Base-by-base conservation (phyloP, 2,329 filamentous ascomycete genomes). In the Talaromyces albobiverticillius region DNA sequence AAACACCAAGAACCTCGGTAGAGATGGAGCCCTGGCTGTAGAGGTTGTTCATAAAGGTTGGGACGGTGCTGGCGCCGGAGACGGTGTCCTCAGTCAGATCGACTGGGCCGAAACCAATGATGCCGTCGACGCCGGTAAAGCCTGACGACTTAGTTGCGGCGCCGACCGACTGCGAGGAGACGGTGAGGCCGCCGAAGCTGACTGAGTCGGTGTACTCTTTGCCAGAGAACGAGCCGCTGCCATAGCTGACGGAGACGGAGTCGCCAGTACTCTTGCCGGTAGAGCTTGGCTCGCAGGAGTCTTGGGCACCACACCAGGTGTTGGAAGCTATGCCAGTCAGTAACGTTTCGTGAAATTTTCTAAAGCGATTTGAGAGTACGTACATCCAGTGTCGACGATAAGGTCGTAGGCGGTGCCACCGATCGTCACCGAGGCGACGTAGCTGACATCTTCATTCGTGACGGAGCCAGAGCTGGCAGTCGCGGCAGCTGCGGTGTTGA, bases 311-410 rank as follows among this genome's bases (percentile, higher is more conserved):
- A 25, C 48, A 51, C 48, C 48, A 51, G 48, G 48, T 51, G 38
- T 51, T 51, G 23, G 48, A 51, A 51, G 48, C 48, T 51, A 32
- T 6, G 25, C 20, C 14, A 11, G 29, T 9, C 13, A 25, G 26
- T 51, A n/a, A n/a, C n/a, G n/a, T n/a, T n/a, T n/a, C n/a, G n/a
- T n/a, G n/a, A n/a, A n/a, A n/a, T n/a, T n/a, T n/a, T n/a, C n/a
- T n/a, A n/a, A n/a, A n/a, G n/a, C n/a, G n/a, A 8, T 49, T 22
- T 43, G 36, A 25, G 32, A 51, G 14, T 20, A 42, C 48, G 4
- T 51, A 51, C 48, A 51, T 32, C 48, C 48, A 32, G 48, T 51
- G 36, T 51, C 48, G 38, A 51, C 48, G 3, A 51, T 51, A 32
- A 51, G 48, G 7, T 42, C 16, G 23, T 32, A 51, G 48, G n/a